phyloP scores from a whole-genome alignment of 106 monocot genomes.

The Dioscorea dumetorum region DNA sequence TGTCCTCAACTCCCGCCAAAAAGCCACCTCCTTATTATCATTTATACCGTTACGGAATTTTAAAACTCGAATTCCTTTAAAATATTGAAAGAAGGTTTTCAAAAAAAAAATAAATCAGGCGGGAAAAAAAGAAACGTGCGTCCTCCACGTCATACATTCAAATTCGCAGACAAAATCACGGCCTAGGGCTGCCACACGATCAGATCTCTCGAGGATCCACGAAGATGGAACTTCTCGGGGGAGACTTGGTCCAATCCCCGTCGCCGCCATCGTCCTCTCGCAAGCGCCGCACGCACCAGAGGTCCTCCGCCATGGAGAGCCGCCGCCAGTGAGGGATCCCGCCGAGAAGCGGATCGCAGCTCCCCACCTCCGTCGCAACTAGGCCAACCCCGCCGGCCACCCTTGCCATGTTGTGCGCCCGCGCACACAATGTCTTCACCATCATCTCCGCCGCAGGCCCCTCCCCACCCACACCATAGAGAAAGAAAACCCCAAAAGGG shows the following conservation, averaged over 20 bases:
- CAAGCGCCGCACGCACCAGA: constrained; percentile 63
- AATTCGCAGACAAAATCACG: no score
- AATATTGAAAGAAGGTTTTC: no score
- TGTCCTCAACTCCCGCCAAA: no score
- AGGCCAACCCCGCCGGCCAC: constrained; percentile 24
- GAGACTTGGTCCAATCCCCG: constrained; percentile 50
- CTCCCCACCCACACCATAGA: constrained; percentile 53
- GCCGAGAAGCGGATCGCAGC: constrained; percentile 30
- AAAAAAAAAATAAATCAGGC: no score
- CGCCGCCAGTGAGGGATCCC: constrained; percentile 48
- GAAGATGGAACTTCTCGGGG: constrained; percentile 31
- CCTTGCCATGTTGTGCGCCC: constrained; percentile 57
- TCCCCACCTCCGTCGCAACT: constrained; percentile 53
- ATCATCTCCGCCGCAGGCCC: constrained; percentile 14
- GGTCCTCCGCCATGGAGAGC: constrained; percentile 54
- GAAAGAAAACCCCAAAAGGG: constrained; percentile 49
- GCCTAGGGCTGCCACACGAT: neutral
- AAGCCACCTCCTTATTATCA: no score
- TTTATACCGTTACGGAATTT: no score
- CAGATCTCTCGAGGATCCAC: constrained; percentile 35
- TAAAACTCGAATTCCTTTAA: no score
- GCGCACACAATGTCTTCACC: constrained; percentile 21
- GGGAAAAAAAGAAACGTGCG: no score
- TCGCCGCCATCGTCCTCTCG: constrained; percentile 16
- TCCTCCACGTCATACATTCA: no score